A percentile compares a stretch with the other conserved stretches of the same genome.
These are phyloP conservation scores for Zygosaccharomyces lentus DNA, from an alignment of 805 yeast species.

Conservation along the genomic window DNA sequence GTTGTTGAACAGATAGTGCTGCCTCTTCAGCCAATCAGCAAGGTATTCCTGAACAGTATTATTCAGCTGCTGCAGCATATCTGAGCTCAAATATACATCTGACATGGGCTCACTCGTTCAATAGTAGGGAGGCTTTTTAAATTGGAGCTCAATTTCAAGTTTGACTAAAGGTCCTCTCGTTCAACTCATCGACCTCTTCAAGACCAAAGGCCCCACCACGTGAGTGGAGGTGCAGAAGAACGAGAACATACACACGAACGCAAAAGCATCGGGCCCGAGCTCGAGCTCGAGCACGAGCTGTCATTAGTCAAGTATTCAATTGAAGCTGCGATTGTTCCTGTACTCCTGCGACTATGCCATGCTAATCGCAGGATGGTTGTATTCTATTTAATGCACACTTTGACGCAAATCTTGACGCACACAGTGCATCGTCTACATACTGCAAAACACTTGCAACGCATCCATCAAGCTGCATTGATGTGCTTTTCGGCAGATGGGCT, in stretches of 20 bases:
- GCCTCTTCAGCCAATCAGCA: constrained; percentile 19
- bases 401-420: background rate
- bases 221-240: background rate
- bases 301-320: background rate
- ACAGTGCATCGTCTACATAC: constrained; percentile 2
- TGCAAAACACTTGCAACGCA: background rate
- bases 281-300: background rate
- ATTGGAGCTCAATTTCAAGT: background rate
- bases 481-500: constrained; percentile 81
- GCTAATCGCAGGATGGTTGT: background rate
- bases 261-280: background rate
- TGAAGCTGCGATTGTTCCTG: background rate
- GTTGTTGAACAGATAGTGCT: constrained; percentile 14
- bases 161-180: background rate
- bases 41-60: constrained; percentile 28
- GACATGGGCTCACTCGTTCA: constrained; percentile 16
- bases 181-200: background rate
- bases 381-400: constrained; percentile 2
- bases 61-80: constrained; percentile 29
- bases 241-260: background rate
- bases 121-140: background rate
- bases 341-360: background rate
- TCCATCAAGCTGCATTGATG: constrained; percentile 51
- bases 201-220: background rate
- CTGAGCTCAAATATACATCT: constrained; percentile 24